phyloP scores from a whole-genome alignment of 768 basidiomycete species.

The Leccinum subtestaceum region DNA sequence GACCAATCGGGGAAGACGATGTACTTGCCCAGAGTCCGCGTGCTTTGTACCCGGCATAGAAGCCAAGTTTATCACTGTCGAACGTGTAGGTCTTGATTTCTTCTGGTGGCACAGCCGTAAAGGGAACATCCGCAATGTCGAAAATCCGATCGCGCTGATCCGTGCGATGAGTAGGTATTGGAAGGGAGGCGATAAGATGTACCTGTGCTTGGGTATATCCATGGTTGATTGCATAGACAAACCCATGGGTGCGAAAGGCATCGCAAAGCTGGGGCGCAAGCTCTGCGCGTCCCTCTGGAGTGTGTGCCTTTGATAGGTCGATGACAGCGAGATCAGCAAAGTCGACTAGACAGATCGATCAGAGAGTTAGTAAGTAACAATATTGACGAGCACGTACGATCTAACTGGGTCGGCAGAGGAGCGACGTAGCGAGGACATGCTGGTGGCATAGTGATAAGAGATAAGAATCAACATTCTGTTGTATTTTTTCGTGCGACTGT shows the following conservation, averaged over 20 bases:
- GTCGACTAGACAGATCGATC: conserved; percentile 38
- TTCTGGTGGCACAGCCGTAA: conserved; percentile 37
- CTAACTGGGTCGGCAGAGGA: too few species aligned
- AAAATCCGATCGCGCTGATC: conserved; percentile 45
- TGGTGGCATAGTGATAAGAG: too few species aligned
- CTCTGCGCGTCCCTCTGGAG: conserved; percentile 39
- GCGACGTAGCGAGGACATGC: too few species aligned
- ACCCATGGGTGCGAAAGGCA: conserved; percentile 44
- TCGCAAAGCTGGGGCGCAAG: conserved; percentile 43
- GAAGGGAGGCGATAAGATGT: neutral
- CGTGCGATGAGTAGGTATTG: conserved; percentile 12
- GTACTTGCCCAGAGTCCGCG: conserved; percentile 19
- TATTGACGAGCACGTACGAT: too few species aligned
- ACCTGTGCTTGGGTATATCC: conserved; percentile 41
- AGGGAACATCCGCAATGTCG: conserved; percentile 46
- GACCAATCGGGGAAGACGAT: neutral
- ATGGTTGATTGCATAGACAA: conserved; percentile 40
- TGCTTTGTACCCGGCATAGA: conserved; percentile 50
- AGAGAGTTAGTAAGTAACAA: neutral
- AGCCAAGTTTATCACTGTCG: conserved; percentile 39
- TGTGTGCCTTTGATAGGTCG: conserved; percentile 44
- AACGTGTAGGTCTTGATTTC: conserved; percentile 37
- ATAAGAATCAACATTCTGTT: too few species aligned
- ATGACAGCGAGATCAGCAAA: conserved; percentile 52
- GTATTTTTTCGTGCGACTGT: too few species aligned